These are phyloP conservation scores for Hyaloscypha finlandica DNA, from an alignment of 495 filamentous ascomycete genomes.

Conservation along the genomic window DNA sequence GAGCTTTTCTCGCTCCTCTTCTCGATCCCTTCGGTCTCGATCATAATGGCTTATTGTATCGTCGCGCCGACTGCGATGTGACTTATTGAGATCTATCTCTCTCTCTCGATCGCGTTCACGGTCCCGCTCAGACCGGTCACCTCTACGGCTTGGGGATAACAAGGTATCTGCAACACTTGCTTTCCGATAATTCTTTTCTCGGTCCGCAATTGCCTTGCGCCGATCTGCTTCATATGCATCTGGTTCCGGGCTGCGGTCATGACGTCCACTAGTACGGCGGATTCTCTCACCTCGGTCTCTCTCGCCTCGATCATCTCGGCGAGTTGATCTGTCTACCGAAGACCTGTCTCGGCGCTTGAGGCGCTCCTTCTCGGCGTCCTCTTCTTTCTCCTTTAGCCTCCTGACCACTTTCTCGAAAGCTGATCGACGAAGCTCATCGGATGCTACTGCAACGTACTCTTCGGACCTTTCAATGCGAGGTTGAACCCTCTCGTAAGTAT, in stretches of 20 bases:
- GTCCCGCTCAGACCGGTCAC: conserved; percentile 33
- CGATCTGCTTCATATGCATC: conserved; percentile 90
- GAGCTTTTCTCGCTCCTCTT: conserved; percentile 66
- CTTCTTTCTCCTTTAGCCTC: conserved; percentile 86
- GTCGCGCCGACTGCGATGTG: conserved; percentile 41
- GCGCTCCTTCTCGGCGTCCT: conserved; percentile 77
- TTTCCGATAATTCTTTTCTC: conserved; percentile 85
- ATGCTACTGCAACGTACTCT: conserved; percentile 79
- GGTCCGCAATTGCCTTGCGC: conserved; percentile 80
- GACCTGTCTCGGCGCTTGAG: conserved; percentile 63
- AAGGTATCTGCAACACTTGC: conserved; percentile 64
- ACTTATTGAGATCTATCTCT: conserved; percentile 52
- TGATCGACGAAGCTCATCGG: conserved; percentile 76
- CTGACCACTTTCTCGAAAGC: conserved; percentile 94
- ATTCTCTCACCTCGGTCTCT: conserved; percentile 59
- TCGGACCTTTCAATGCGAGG: conserved; percentile 74
- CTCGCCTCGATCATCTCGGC: conserved; percentile 38
- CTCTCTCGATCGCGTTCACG: conserved; percentile 47
- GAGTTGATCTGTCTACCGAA: conserved; percentile 58
- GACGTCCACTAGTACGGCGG: conserved; percentile 58
- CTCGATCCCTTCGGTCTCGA: conserved; percentile 48
- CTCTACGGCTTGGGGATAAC: conserved; percentile 52
- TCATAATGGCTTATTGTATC: conserved; percentile 40
- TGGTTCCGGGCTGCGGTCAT: conserved; percentile 74
- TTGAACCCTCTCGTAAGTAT: conserved; percentile 85